Evolutionary conservation across 1,284 basidiomycete species (phyloP), one percentile per base, ranked within the genome.

Genomic region (Ustilago esculenta): DNA sequence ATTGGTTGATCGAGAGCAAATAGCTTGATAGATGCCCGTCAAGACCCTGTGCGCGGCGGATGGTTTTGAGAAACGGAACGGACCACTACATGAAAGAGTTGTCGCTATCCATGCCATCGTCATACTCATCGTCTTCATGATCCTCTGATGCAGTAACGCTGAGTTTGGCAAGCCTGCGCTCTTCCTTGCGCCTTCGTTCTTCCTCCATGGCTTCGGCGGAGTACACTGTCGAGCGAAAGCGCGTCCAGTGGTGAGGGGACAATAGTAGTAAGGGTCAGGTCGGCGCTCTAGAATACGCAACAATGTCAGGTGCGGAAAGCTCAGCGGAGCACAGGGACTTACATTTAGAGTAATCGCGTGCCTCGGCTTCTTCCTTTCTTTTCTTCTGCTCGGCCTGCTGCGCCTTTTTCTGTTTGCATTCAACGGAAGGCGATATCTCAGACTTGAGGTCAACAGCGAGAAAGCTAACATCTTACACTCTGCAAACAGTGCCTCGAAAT

Each of bases 301-400:
- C n/a, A n/a, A n/a, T n/a, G n/a, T n/a, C n/a, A n/a, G n/a, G n/a
- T n/a, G n/a, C n/a, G n/a, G n/a, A n/a, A n/a, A n/a, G n/a, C n/a
- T n/a, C n/a, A n/a, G n/a, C n/a, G n/a, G n/a, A n/a, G n/a, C n/a
- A n/a, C n/a, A n/a, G n/a, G n/a, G 23, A 33, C 85, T 72, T 55
- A 85, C 85, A 67, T 71, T 73, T 66, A 80, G 83, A 43, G 81
- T 83, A 79, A 42, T 79, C 75, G 17, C 66, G 50, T 18, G 76
- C 77, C 23, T 70, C 71, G 14, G 75, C 70, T 33, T 70, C 66
- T 34, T 94, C 92, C 53, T 85, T 85, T 76, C 91, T 90, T 61
- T 51, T 37, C 32, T 61, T 47, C 17, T 66, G 73, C 43, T 75
- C 68, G 33, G 69, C 70, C 18, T 72, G 63, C n/a, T 72, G 56